A percentile compares a stretch with the other conserved stretches of the same genome.
These are phyloP conservation scores for Leavenworthia alabamica DNA, from an alignment of 345 rosid species.

Conservation along the genomic window DNA sequence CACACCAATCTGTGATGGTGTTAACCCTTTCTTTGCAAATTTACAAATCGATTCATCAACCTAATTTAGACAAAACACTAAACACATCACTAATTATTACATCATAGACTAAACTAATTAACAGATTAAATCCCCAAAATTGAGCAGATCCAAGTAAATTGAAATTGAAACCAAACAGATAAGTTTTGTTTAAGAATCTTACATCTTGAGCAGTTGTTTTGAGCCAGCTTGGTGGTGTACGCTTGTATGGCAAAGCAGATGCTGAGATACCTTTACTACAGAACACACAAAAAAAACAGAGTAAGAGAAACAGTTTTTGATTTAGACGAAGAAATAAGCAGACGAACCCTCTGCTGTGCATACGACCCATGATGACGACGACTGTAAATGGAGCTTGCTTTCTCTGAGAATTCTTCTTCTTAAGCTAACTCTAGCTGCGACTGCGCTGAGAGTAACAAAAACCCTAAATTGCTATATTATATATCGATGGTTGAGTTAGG, in stretches of 20 bases:
- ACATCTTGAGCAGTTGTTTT: constrained; percentile 53
- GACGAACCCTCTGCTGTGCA: not conserved
- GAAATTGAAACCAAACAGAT: not conserved
- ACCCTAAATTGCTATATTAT: not conserved
- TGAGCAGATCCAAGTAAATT: no score
- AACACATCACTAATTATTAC: no score
- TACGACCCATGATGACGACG: not conserved
- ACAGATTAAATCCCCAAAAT: no score
- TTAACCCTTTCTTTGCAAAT: constrained; percentile 70
- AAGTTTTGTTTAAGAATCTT: constrained; percentile 13
- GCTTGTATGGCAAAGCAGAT: constrained; percentile 80
- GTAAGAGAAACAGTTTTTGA: not conserved
- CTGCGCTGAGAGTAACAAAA: not conserved
- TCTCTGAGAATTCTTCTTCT: not conserved
- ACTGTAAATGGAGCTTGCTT: not conserved
- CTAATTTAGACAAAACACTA: constrained; percentile 17
- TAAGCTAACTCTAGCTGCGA: not conserved
- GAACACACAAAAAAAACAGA: not conserved
- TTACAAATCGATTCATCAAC: constrained; percentile 64
- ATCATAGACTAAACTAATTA: no score
- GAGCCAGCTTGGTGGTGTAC: constrained; percentile 72
- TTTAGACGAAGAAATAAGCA: not conserved
- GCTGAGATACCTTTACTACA: constrained; percentile 72
- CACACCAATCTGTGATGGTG: constrained; percentile 76
- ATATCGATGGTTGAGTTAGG: not conserved